Evolutionary conservation across 768 basidiomycete genomes (phyloP), one percentile per base, ranked within the genome.

Genomic region (Amanita phalloides): DNA sequence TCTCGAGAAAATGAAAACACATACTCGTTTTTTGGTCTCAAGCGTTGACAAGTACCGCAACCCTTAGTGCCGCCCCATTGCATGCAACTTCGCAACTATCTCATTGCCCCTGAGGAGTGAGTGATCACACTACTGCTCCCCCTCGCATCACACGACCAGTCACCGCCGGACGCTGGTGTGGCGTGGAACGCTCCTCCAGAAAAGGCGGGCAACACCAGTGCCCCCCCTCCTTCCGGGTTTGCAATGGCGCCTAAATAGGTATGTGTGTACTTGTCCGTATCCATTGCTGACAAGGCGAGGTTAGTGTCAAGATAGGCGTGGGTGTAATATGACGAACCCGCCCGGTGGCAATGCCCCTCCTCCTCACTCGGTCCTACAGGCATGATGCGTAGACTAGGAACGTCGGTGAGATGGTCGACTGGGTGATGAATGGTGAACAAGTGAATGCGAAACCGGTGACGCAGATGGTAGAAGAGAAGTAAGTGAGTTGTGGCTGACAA

Each of bases 31-130:
- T 6, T 26, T 20, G 17, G 21, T n/a, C 5, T 26, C 23, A 10
- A 28, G 14, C 11, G 13, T 32, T 20, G 46, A 32, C 30, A 47
- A 32, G 45, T 21, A 47, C 45, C 1, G 8, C 17, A 11, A 21
- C 46, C 46, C 35, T 36, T 36, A 48, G 35, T 17, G 37, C 35
- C 33, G 38, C 39, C 48, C 48, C 33, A 41, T 25, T 26, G 23
- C 48, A 49, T 33, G 17, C n/a, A 49, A 1, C 35, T 25, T 14
- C 35, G 26, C 4, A 39, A 0, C 3, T 30, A 35, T 28, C 13
- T 41, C 20, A 21, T 6, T 30, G 48, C 48, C 48, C 48, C 48
- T 49, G 48, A 35, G 48, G 33, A 39, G 35, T 49, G 37, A 49
- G 48, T 26, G 48, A 49, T 49, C 26, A 28, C 21, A 26, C 35